Percentiles rank a stretch among this genome's conserved stretches.
Conservation (phyloP, 2,329 filamentous ascomycete genomes). For the Xylogone sp. region DNA sequence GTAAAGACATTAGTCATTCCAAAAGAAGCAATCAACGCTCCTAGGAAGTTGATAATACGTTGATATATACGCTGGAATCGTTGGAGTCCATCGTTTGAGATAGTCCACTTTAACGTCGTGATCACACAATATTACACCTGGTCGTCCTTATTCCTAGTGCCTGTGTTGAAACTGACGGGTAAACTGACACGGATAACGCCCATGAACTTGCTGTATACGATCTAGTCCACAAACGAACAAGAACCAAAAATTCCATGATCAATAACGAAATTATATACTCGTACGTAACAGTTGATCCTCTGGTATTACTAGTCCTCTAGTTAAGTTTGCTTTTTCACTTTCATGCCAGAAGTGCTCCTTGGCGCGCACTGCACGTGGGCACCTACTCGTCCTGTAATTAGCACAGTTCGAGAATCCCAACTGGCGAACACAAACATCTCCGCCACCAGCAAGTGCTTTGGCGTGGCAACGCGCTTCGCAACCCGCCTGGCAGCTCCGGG, state of each 20-base stretch:
- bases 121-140: conserved; percentile 7
- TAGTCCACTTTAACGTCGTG: conserved; percentile 7
- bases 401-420: not conserved
- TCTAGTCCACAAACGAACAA: too few relatives aligned
- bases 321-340: too few relatives aligned
- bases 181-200: not conserved
- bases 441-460: too few relatives aligned
- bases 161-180: too few relatives aligned
- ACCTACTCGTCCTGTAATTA: not conserved
- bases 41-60: too few relatives aligned
- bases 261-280: too few relatives aligned
- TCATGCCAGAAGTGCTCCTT: not conserved
- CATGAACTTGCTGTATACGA: not conserved
- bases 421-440: too few relatives aligned
- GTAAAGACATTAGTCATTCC: too few relatives aligned
- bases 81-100: conserved; percentile 8
- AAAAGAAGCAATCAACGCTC: too few relatives aligned
- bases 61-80: conserved; percentile 9
- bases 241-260: too few relatives aligned
- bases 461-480: not conserved
- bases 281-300: conserved; percentile 1
- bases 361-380: not conserved
- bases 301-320: too few relatives aligned
- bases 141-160: not conserved
- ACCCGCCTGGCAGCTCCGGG: not conserved